A percentile compares a stretch with the other conserved stretches of the same genome.
phyloP scores from a whole-genome alignment of 1,139 yeast genomes.

The Debaryomycetaceae sp. region DNA sequence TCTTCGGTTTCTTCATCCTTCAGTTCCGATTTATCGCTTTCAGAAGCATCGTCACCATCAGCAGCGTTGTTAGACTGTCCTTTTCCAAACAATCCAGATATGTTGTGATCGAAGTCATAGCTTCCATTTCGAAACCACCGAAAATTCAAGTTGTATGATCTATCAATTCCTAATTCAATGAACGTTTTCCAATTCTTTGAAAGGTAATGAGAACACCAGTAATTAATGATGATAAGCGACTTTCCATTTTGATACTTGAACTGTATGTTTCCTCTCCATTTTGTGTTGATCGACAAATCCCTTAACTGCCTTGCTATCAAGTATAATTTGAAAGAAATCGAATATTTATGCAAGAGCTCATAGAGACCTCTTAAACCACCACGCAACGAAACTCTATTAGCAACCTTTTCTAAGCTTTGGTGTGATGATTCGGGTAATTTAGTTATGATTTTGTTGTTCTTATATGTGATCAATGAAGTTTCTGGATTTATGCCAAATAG shows the following conservation, averaged over 20 bases:
- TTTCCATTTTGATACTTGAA: conserved; percentile 66
- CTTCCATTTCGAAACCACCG: conserved; percentile 69
- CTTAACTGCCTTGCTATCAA: conserved; percentile 64
- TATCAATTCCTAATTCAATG: conserved; percentile 66
- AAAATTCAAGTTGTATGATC: conserved; percentile 48
- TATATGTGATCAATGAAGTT: conserved; percentile 28
- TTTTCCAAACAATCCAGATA: conserved; percentile 10
- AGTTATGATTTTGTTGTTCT: conserved; percentile 25
- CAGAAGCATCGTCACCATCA: conserved; percentile 5
- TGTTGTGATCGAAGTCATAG: conserved; percentile 19
- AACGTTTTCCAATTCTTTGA: conserved; percentile 41
- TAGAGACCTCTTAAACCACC: conserved; percentile 60
- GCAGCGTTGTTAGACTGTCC: not conserved
- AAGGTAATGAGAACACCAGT: conserved; percentile 58
- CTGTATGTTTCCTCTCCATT: conserved; percentile 66
- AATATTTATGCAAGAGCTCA: conserved; percentile 64
- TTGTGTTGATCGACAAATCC: conserved; percentile 46
- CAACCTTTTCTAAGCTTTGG: conserved; percentile 48
- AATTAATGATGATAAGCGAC: conserved; percentile 58
- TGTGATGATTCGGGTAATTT: conserved; percentile 33
- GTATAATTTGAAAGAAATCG: conserved; percentile 71
- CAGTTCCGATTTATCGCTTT: conserved; percentile 3
- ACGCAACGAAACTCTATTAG: conserved; percentile 54
- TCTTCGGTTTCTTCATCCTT: conserved; percentile 23
- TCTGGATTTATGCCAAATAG: conserved; percentile 47